A percentile compares a stretch with the other conserved stretches of the same genome.
Conservation (phyloP, 1,139 yeast species). For the Wickerhamomyces sp. region DNA sequence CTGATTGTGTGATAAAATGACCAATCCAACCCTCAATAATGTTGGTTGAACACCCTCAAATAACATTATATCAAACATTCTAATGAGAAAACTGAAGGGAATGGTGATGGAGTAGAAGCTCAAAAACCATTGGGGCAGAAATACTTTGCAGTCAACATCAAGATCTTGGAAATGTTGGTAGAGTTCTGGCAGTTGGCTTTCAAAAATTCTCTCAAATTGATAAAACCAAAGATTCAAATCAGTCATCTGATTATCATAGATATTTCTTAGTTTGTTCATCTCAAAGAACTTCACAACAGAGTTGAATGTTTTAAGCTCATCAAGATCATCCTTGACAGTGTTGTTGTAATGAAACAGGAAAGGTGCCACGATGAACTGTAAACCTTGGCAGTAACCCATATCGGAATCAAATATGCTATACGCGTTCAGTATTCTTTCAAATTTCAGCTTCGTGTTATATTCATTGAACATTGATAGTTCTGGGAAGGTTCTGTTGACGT, state of each 20-base stretch:
- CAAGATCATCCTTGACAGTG: constrained; percentile 27
- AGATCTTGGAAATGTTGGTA: constrained; percentile 38
- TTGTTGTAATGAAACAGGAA: constrained; percentile 45
- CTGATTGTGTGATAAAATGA: constrained; percentile 48
- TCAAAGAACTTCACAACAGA: constrained; percentile 59
- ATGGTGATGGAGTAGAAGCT: constrained; percentile 61
- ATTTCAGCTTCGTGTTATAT: constrained; percentile 38
- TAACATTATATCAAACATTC: constrained; percentile 49
- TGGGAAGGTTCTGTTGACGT: constrained; percentile 62
- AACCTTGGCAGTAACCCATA: constrained; percentile 70
- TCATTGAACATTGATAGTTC: constrained; percentile 46
- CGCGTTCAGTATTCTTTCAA: constrained; percentile 58
- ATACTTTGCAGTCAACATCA: constrained; percentile 40
- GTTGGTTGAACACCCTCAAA: constrained; percentile 66
- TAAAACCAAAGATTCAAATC: constrained; percentile 50
- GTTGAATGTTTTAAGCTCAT: constrained; percentile 42
- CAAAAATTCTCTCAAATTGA: constrained; percentile 47
- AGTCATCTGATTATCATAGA: constrained; percentile 53
- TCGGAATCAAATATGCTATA: constrained; percentile 65
- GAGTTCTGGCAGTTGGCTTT: constrained; percentile 38
- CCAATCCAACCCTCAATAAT: constrained; percentile 54
- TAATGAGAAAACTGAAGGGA: constrained; percentile 46
- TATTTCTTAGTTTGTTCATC: constrained; percentile 53
- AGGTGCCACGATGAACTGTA: constrained; percentile 63
- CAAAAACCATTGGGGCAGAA: constrained; percentile 62